Percentiles rank a stretch among this genome's conserved stretches.
Evolutionary conservation across 2,329 filamentous ascomycete genomes (phyloP).

Genomic region (Aureobasidium sp.): DNA sequence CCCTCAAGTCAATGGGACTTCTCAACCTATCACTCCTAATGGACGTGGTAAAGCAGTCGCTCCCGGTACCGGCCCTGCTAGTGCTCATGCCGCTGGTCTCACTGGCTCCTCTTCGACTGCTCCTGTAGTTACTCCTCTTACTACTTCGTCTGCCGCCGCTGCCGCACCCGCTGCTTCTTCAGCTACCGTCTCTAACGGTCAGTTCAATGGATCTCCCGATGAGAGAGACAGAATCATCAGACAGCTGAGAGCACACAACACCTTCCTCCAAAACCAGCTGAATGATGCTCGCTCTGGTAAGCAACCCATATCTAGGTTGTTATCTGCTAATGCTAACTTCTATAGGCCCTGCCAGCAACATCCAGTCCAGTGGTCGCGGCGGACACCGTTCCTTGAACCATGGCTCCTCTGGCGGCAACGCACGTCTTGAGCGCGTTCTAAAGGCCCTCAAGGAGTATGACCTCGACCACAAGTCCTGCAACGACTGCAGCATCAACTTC

Average conservation of each 20-base stretch:
- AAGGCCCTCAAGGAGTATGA: neutral
- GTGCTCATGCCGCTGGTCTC: neutral
- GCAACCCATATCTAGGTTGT: neutral
- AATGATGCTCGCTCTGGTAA: neutral
- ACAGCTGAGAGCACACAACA: neutral
- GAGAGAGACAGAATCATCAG: neutral
- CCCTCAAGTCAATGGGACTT: neutral
- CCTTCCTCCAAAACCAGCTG: neutral
- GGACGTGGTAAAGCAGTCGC: neutral
- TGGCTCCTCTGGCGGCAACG: too few relatives aligned
- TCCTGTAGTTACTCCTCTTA: neutral
- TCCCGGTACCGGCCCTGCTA: neutral
- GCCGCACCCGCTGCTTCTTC: neutral
- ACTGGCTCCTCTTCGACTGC: neutral
- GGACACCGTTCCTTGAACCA: neutral
- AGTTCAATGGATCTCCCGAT: neutral
- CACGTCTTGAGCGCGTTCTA: neutral
- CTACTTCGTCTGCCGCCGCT: neutral
- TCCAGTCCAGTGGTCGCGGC: too few relatives aligned
- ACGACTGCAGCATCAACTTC: constrained; percentile 3
- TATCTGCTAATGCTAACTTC: neutral
- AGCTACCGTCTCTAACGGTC: neutral
- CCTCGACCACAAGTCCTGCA: constrained; percentile 2
- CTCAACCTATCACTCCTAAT: neutral
- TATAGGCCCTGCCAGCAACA: neutral